Evolutionary conservation across 2,329 filamentous ascomycete genomes (phyloP).

Genomic region (Elsinoe ampelina): DNA sequence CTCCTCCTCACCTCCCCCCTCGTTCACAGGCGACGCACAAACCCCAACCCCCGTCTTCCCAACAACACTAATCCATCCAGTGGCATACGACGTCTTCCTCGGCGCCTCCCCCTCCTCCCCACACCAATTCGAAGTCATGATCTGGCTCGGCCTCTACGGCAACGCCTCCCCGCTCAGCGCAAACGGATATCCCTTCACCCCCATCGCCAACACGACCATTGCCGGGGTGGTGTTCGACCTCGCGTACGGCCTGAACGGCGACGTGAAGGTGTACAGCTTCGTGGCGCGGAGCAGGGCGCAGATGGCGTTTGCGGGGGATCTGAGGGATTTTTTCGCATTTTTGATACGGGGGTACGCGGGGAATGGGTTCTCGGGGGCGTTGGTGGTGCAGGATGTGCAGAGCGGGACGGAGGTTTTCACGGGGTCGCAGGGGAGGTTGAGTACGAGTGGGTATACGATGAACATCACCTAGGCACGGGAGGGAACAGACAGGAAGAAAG

Average conservation of each 20-base stretch:
- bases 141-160: constrained; percentile 18
- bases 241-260: constrained; percentile 17
- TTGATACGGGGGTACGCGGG: neutral
- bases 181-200: constrained; percentile 19
- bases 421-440: constrained; percentile 15
- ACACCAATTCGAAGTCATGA: constrained; percentile 17
- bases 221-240: constrained; percentile 15
- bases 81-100: constrained; percentile 16
- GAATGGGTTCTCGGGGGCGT: neutral
- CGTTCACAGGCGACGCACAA: neutral
- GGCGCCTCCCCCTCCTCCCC: constrained; percentile 13
- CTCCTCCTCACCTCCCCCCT: neutral
- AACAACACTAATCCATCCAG: too few species aligned
- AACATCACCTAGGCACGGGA: neutral
- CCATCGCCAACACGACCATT: constrained; percentile 15
- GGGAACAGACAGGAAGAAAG: too few species aligned
- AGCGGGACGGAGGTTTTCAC: constrained; percentile 17
- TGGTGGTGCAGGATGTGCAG: constrained; percentile 16
- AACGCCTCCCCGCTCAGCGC: constrained; percentile 17
- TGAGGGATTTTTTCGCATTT: constrained; percentile 10
- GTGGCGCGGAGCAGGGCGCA: constrained; percentile 16
- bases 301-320: constrained; percentile 15
- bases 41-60: too few species aligned
- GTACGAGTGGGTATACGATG: constrained; percentile 13
- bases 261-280: constrained; percentile 18